phyloP scores from a whole-genome alignment of 768 basidiomycete species.

The Tulasnella sp. region DNA sequence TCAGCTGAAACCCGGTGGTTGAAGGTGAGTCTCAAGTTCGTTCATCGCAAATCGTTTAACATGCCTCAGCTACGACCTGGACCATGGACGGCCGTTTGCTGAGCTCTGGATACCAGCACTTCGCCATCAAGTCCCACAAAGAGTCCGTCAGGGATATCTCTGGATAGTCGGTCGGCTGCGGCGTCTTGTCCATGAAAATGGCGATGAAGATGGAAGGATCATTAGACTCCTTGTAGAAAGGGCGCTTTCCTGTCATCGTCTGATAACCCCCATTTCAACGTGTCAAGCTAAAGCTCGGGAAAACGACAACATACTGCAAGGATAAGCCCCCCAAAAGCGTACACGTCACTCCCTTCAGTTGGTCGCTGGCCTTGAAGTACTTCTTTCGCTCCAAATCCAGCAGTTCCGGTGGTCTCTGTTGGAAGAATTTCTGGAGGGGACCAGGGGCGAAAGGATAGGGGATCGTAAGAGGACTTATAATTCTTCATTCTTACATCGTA shows the following conservation, averaged over 20 bases:
- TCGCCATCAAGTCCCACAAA: conserved; percentile 11
- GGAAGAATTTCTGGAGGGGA: no score
- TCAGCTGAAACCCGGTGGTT: no score
- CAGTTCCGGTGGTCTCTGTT: no score
- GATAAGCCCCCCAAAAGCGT: neutral
- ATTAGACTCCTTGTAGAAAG: neutral
- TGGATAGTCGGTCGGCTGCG: neutral
- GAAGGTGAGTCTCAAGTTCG: no score
- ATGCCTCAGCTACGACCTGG: no score
- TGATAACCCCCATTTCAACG: neutral
- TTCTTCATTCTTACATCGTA: no score
- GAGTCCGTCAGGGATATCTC: neutral
- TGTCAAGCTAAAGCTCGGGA: neutral
- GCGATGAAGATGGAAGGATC: neutral
- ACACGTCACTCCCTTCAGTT: neutral
- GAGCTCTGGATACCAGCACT: neutral
- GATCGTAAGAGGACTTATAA: no score
- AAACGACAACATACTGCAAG: neutral
- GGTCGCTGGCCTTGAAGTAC: no score
- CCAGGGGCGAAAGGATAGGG: no score
- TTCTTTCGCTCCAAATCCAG: neutral
- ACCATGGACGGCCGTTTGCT: no score
- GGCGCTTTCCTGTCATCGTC: neutral
- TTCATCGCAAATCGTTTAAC: no score
- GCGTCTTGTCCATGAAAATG: neutral